Conservation (phyloP, 345 rosid species). For the Linum usitatissimum region DNA sequence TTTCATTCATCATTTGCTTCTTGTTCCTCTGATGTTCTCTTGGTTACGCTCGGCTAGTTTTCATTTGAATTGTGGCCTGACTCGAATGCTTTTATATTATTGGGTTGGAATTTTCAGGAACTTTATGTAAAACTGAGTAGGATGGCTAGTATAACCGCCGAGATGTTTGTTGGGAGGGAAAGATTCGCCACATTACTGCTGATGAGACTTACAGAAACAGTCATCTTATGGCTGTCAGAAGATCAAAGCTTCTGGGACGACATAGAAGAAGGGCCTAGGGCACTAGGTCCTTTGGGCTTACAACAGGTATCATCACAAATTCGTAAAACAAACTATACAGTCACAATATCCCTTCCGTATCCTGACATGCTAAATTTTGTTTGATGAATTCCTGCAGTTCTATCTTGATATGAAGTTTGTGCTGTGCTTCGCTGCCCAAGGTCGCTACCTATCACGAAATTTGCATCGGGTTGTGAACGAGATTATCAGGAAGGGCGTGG, state of each 20-base stretch:
- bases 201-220: conserved; percentile 96
- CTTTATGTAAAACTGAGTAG: conserved; percentile 67
- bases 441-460: conserved; percentile 88
- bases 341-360: neutral
- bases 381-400: conserved; percentile 40
- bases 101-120: conserved; percentile 42
- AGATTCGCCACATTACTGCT: conserved; percentile 78
- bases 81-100: conserved; percentile 4
- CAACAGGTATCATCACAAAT: conserved; percentile 46
- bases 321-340: neutral
- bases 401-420: conserved; percentile 95
- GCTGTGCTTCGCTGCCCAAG: conserved; percentile 87
- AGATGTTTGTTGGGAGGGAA: conserved; percentile 95
- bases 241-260: conserved; percentile 99
- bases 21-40: too few species aligned
- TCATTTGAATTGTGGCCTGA: too few species aligned
- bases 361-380: neutral
- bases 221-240: conserved; percentile 84
- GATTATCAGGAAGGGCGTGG: conserved; percentile 69
- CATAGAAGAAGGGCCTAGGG: conserved; percentile 90
- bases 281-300: conserved; percentile 82
- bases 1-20: too few species aligned
- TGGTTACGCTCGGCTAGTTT: too few species aligned
- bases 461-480: conserved; percentile 81
- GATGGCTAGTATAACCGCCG: conserved; percentile 85